These are phyloP conservation scores for Saccharomycopsis hybrid DNA, from an alignment of 1,139 yeast species.

Conservation along the genomic window DNA sequence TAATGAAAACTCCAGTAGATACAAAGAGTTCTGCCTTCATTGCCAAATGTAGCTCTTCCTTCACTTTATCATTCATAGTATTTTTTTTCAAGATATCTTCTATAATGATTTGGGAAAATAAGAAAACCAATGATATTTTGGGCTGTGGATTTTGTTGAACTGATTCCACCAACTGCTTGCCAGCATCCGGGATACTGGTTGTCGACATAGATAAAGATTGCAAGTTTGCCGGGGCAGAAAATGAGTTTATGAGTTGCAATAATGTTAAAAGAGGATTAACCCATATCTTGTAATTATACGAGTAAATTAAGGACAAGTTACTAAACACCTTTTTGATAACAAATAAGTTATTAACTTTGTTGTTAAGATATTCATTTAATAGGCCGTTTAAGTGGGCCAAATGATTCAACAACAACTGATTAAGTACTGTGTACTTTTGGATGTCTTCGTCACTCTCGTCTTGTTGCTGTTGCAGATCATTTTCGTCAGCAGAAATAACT, in stretches of 20 bases:
- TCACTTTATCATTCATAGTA: conserved; percentile 25
- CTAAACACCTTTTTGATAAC: conserved; percentile 44
- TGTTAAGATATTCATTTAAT: conserved; percentile 12
- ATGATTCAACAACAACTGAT: conserved; percentile 17
- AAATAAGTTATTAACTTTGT: conserved; percentile 25
- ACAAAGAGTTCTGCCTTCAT: conserved; percentile 30
- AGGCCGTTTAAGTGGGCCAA: conserved; percentile 25
- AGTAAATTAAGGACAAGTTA: conserved; percentile 44
- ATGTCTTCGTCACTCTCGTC: conserved; percentile 21
- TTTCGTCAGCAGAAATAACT: conserved; percentile 19
- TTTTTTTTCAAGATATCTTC: conserved; percentile 45
- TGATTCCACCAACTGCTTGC: not conserved
- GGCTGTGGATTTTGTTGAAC: not conserved
- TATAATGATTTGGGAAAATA: conserved; percentile 44
- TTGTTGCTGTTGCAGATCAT: not conserved
- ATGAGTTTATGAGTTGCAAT: conserved; percentile 10
- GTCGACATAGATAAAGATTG: not conserved
- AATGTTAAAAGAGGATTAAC: conserved; percentile 34
- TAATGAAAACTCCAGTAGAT: conserved; percentile 23
- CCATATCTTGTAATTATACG: conserved; percentile 28
- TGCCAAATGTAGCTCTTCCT: conserved; percentile 30
- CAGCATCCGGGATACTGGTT: not conserved
- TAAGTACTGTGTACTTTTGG: conserved; percentile 9
- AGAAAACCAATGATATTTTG: conserved; percentile 27
- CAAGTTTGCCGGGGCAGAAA: not conserved